These are phyloP conservation scores for Bothriochloa decipiens DNA, from an alignment of 176 grass and related monocot genomes.

Conservation along the genomic window DNA sequence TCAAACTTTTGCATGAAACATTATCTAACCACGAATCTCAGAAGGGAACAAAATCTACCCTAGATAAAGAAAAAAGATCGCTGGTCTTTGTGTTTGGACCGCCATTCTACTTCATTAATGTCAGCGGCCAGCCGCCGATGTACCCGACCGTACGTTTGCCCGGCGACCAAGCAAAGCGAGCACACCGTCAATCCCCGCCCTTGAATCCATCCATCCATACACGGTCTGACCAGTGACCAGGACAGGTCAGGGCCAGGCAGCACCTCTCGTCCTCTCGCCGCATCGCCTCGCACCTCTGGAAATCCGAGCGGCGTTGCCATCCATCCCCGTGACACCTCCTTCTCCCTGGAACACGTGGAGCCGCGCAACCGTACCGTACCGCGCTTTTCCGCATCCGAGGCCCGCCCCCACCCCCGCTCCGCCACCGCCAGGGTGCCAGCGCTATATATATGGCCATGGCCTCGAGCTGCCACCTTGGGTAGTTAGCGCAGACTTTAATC, in stretches of 20 bases:
- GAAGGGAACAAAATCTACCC: too few relatives aligned
- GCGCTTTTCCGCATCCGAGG: constrained; percentile 49
- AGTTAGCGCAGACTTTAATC: constrained; percentile 22
- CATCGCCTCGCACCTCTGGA: constrained; percentile 18
- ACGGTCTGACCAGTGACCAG: background rate
- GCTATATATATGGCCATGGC: constrained; percentile 56
- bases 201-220: too few relatives aligned
- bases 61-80: background rate
- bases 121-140: background rate
- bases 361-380: background rate
- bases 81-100: background rate
- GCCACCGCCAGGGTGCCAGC: background rate
- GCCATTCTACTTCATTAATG: background rate
- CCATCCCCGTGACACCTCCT: too few relatives aligned
- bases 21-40: too few relatives aligned
- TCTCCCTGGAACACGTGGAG: constrained; percentile 39
- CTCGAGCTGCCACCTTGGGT: constrained; percentile 17
- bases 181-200: background rate
- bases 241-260: constrained; percentile 38
- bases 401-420: background rate
- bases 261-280: background rate
- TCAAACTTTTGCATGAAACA: too few relatives aligned
- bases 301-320: constrained; percentile 36
- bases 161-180: background rate
- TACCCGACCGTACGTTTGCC: background rate